Percentiles rank a stretch among this genome's conserved stretches.
These are phyloP conservation scores for Aspergillus texensis DNA, from an alignment of 2,329 filamentous ascomycete genomes.

Conservation along the genomic window DNA sequence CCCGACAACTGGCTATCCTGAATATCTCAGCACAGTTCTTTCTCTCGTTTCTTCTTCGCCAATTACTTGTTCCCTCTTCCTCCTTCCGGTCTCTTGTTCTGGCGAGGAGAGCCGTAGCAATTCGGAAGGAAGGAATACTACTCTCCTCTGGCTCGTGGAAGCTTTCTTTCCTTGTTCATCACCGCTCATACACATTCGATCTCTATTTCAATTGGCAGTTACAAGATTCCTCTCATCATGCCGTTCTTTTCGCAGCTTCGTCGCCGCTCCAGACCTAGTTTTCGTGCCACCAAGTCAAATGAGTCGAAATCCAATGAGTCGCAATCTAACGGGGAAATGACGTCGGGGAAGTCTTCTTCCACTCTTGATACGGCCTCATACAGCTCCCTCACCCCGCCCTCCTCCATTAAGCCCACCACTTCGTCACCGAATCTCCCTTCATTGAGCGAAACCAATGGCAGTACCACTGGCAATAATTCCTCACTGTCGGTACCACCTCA, in stretches of 20 bases:
- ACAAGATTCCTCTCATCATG: conserved; percentile 34
- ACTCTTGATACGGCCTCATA: conserved; percentile 60
- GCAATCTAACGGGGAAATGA: conserved; percentile 57
- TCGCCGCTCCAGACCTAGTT: conserved; percentile 74
- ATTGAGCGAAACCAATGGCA: conserved; percentile 54
- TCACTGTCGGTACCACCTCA: conserved; percentile 48
- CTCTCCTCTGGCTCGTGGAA: neutral
- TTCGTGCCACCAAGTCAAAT: conserved; percentile 62
- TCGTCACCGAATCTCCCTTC: conserved; percentile 64
- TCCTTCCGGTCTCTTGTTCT: neutral
- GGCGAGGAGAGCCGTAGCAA: neutral
- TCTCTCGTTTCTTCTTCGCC: neutral
- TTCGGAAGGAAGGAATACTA: neutral
- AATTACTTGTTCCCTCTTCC: neutral
- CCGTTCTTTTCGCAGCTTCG: conserved; percentile 76
- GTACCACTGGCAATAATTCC: conserved; percentile 28
- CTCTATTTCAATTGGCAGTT: neutral
- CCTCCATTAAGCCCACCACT: conserved; percentile 68
- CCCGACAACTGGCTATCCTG: neutral
- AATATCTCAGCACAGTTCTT: neutral
- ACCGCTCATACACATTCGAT: neutral
- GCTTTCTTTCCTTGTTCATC: conserved; percentile 4
- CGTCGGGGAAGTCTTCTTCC: conserved; percentile 65
- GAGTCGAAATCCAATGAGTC: conserved; percentile 49
- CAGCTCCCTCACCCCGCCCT: conserved; percentile 74